Conservation (phyloP, 2,329 filamentous ascomycete species). For the Alternaria brassicae region DNA sequence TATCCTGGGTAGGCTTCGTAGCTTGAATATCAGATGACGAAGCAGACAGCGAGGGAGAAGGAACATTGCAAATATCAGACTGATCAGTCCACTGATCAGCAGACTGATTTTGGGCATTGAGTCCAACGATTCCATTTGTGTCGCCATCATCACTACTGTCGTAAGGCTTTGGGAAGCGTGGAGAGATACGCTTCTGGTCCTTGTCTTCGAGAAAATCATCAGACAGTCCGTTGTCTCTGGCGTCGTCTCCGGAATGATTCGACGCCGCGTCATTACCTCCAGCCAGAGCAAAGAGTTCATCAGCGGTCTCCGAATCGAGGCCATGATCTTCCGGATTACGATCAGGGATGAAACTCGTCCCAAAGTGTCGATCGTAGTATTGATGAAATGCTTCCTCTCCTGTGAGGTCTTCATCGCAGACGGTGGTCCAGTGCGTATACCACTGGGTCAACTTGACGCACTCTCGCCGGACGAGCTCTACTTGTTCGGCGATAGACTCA, state of each 20-base stretch:
- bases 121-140: not conserved
- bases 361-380: not conserved
- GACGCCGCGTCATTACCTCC: not conserved
- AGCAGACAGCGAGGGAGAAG: not conserved
- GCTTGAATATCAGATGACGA: not conserved
- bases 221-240: not conserved
- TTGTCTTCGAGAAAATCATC: not conserved
- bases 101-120: not conserved
- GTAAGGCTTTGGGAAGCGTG: not conserved
- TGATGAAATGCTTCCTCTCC: not conserved
- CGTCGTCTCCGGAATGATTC: not conserved
- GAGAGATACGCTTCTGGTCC: not conserved
- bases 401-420: not conserved
- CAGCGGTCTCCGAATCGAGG: not conserved
- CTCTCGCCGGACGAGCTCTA: not conserved
- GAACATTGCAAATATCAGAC: not conserved
- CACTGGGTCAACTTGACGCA: not conserved
- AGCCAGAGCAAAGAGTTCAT: not conserved
- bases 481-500: not conserved
- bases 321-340: not conserved
- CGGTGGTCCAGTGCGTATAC: not conserved
- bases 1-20: not conserved
- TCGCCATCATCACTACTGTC: not conserved
- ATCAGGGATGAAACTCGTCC: fast-evolving
- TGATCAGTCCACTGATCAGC: not conserved